phyloP scores from a whole-genome alignment of 352 stramenopile genomes.

The Phytopythium vexans region DNA sequence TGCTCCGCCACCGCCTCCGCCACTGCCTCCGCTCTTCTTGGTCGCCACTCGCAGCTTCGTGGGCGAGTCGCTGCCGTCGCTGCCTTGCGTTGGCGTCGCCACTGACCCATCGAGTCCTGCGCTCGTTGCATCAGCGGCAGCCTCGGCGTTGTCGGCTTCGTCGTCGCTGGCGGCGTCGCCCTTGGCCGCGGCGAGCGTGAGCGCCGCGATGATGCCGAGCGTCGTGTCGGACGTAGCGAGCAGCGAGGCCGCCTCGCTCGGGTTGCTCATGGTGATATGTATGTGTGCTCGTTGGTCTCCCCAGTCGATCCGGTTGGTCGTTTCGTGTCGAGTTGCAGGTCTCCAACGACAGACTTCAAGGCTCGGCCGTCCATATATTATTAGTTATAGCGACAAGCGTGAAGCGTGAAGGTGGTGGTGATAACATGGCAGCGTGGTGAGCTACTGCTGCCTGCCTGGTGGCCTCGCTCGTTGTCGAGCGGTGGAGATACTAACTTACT shows the following conservation, averaged over 20 bases:
- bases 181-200: conserved; percentile 37
- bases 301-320: too few species aligned
- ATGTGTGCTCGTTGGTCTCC: too few species aligned
- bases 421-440: too few species aligned
- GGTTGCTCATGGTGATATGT: too few species aligned
- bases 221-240: conserved; percentile 23
- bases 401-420: too few species aligned
- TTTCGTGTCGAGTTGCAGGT: too few species aligned
- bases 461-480: too few species aligned
- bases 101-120: not conserved
- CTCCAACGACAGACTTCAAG: too few species aligned
- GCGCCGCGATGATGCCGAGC: conserved; percentile 50
- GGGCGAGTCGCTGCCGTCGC: conserved; percentile 7
- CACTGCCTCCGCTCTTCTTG: conserved; percentile 11
- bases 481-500: too few species aligned
- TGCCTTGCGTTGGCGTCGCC: conserved; percentile 6
- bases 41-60: conserved; percentile 15
- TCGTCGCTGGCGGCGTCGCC: conserved; percentile 25
- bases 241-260: not conserved
- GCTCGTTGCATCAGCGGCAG: conserved; percentile 9
- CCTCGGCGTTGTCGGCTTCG: conserved; percentile 18
- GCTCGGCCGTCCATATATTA: too few species aligned
- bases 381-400: too few species aligned
- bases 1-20: not conserved
- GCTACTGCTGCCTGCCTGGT: too few species aligned